Conservation (phyloP, 169 alveolate species). For the Prorocentrum cordatum region DNA sequence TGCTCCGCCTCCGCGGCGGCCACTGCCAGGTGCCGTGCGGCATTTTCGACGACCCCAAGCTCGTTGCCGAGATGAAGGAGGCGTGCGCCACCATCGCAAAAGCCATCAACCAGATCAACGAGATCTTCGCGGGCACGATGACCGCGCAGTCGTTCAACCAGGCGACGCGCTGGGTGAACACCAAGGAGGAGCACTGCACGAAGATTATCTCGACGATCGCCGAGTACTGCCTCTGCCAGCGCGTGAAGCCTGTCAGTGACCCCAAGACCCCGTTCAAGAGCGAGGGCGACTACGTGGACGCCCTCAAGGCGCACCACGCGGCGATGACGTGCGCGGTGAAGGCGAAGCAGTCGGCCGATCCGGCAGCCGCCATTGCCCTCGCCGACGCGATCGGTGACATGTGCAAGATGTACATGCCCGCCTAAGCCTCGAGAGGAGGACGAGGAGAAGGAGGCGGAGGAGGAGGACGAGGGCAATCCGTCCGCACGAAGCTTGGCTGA, state of each 20-base stretch:
- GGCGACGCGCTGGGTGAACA: slow-evolving; percentile 65
- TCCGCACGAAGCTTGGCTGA: too few species aligned
- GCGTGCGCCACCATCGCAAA: slow-evolving; percentile 56
- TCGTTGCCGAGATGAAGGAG: slow-evolving; percentile 60
- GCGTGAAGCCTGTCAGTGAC: slow-evolving; percentile 49
- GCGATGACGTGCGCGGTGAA: slow-evolving; percentile 50
- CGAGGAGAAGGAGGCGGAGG: too few species aligned
- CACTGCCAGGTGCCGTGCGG: slow-evolving; percentile 66
- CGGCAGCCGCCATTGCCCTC: too few species aligned
- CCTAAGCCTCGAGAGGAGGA: too few species aligned
- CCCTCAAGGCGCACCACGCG: slow-evolving; percentile 35
- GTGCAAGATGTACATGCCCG: too few species aligned
- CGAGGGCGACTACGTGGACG: slow-evolving; percentile 52
- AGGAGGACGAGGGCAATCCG: too few species aligned
- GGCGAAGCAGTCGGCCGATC: slow-evolving; percentile 55
- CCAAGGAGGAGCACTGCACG: slow-evolving; percentile 59
- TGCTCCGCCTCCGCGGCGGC: slow-evolving; percentile 79
- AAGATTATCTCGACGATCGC: slow-evolving; percentile 10
- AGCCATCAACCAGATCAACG: slow-evolving; percentile 41
- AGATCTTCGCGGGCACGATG: too few species aligned
- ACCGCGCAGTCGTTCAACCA: too few species aligned
- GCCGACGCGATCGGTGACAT: too few species aligned
- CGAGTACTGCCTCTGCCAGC: slow-evolving; percentile 55
- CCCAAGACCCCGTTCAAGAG: slow-evolving; percentile 48
- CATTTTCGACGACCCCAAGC: slow-evolving; percentile 59